Conservation (phyloP, 2,329 filamentous ascomycete genomes). For the Westerdykella sp. region DNA sequence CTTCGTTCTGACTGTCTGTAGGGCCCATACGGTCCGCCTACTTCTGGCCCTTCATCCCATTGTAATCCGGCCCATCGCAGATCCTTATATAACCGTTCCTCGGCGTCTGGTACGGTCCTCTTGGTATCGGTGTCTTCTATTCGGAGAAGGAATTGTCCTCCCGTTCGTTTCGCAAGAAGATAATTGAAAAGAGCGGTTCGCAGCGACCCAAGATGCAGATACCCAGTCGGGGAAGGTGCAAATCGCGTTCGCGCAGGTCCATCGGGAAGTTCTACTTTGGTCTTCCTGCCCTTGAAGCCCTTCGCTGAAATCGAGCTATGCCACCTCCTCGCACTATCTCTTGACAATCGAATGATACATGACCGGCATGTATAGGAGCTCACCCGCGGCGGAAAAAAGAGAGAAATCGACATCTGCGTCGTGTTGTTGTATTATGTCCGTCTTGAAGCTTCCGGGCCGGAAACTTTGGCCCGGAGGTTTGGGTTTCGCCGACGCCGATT, state of each 20-base stretch:
- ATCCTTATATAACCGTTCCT: slow-evolving; percentile 70
- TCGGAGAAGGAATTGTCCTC: slow-evolving; percentile 82
- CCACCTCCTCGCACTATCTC: slow-evolving; percentile 8
- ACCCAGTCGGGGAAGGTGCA: slow-evolving; percentile 91
- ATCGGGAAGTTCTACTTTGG: slow-evolving; percentile 19
- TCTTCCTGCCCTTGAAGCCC: slow-evolving; percentile 7
- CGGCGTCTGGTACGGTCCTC: slow-evolving; percentile 73
- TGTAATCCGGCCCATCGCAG: slow-evolving; percentile 80
- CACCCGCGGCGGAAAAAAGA: slow-evolving; percentile 18
- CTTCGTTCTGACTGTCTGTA: slow-evolving; percentile 85
- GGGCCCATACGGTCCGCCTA: slow-evolving; percentile 74
- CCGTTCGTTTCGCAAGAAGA: slow-evolving; percentile 77
- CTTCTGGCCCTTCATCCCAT: slow-evolving; percentile 89
- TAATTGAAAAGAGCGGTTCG: slow-evolving; percentile 96
- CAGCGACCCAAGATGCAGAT: slow-evolving; percentile 84
- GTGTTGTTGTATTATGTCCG: not conserved
- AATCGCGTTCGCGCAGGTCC: slow-evolving; percentile 64
- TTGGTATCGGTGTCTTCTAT: slow-evolving; percentile 95
- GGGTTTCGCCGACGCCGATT: slow-evolving; percentile 7
- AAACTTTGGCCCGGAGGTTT: slow-evolving; percentile 10
- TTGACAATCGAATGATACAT: slow-evolving; percentile 20
- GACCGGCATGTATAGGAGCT: slow-evolving; percentile 24
- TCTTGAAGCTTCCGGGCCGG: slow-evolving; percentile 1
- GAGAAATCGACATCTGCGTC: slow-evolving; percentile 17
- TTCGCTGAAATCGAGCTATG: slow-evolving; percentile 9